These are phyloP conservation scores for Pelargonium citronellum DNA, from an alignment of 441 rosid genomes.

Conservation along the genomic window DNA sequence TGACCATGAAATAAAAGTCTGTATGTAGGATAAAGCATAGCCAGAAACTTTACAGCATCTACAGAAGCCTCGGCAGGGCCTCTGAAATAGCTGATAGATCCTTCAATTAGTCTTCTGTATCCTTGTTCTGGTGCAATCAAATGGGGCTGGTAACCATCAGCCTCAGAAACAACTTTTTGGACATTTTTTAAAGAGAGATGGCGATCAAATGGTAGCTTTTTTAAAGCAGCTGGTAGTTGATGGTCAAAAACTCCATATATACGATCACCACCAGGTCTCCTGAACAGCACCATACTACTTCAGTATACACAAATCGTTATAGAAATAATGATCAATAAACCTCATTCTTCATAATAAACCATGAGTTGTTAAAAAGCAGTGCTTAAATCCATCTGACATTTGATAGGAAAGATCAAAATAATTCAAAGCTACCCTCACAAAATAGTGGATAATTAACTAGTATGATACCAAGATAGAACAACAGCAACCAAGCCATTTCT, in stretches of 20 bases:
- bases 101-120: slow-evolving; percentile 95
- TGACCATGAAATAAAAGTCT: too few species aligned
- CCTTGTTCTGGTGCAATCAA: slow-evolving; percentile 99
- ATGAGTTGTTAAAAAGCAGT: background rate
- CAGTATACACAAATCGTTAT: background rate
- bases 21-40: background rate
- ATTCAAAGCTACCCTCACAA: too few species aligned
- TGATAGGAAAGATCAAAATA: background rate
- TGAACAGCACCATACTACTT: slow-evolving; percentile 21
- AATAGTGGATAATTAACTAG: too few species aligned
- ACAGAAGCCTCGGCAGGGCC: slow-evolving; percentile 99
- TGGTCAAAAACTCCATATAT: slow-evolving; percentile 95
- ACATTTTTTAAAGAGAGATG: slow-evolving; percentile 91
- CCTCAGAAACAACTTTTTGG: slow-evolving; percentile 88
- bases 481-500: too few species aligned
- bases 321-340: background rate
- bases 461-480: too few species aligned
- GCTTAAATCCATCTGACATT: background rate
- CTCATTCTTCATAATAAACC: background rate
- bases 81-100: slow-evolving; percentile 85
- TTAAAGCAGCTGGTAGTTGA: slow-evolving; percentile 94
- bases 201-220: slow-evolving; percentile 89
- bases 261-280: slow-evolving; percentile 97
- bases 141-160: slow-evolving; percentile 99
- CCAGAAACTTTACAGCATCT: slow-evolving; percentile 65